A percentile compares a stretch with the other conserved stretches of the same genome.
These are phyloP conservation scores for Zanthoxylum bungeanum DNA, from an alignment of 345 rosid species.

Conservation along the genomic window DNA sequence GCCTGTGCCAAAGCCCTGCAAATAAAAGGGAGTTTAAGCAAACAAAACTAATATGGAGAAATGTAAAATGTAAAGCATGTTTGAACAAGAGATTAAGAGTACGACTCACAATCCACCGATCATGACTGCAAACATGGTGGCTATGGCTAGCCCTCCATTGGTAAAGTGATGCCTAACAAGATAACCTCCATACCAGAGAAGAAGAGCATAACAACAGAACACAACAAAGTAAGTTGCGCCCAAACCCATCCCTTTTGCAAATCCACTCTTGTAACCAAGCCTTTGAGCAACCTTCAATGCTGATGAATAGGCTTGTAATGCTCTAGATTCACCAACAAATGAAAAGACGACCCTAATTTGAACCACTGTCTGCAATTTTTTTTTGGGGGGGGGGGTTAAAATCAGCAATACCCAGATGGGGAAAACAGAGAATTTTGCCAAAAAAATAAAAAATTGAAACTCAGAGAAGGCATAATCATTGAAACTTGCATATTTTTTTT, in stretches of 20 bases:
- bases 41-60: background rate
- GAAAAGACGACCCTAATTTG: constrained; percentile 92
- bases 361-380: constrained; percentile 65
- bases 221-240: constrained; percentile 98
- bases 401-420: constrained; percentile 30
- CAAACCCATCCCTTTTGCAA: constrained; percentile 89
- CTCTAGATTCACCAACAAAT: constrained; percentile 89
- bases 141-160: constrained; percentile 90
- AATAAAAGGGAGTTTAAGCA: constrained; percentile 5
- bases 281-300: constrained; percentile 74
- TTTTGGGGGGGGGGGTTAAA: too few species aligned
- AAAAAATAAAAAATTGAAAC: too few species aligned
- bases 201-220: constrained; percentile 88
- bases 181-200: constrained; percentile 95
- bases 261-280: constrained; percentile 79
- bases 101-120: constrained; percentile 91
- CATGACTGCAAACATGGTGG: constrained; percentile 98
- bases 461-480: too few species aligned
- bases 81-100: constrained; percentile 12
- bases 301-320: constrained; percentile 72
- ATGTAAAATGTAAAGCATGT: background rate
- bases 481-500: too few species aligned
- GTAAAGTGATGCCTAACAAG: constrained; percentile 90
- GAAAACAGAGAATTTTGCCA: constrained; percentile 13
- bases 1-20: constrained; percentile 86